phyloP scores from a whole-genome alignment of 73 alveolate species.

The Stentor roeselii region DNA sequence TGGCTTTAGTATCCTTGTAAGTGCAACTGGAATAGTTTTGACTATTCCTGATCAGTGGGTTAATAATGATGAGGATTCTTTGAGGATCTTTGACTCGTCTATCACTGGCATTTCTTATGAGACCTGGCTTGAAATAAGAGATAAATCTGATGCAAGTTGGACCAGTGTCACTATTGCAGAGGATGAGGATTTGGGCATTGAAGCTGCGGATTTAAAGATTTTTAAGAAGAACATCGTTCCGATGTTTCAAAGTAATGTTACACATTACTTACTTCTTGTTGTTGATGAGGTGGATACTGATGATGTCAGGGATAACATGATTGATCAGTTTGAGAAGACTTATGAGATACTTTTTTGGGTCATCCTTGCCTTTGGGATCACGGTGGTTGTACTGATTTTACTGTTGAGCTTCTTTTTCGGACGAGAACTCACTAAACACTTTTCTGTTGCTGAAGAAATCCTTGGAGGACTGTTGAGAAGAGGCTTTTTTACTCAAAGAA shows the following conservation, averaged over 20 bases:
- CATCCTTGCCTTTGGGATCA: background rate
- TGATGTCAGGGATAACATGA: background rate
- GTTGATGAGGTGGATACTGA: background rate
- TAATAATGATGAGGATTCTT: background rate
- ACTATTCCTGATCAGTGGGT: constrained; percentile 4
- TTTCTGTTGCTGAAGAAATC: background rate
- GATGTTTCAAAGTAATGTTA: background rate
- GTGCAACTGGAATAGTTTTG: background rate
- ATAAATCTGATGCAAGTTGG: background rate
- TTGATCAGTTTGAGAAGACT: background rate
- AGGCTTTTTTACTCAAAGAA: background rate
- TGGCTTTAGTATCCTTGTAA: background rate
- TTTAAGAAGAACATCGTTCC: background rate
- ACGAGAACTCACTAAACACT: background rate
- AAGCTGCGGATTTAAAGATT: background rate
- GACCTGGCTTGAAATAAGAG: background rate
- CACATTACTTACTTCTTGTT: background rate
- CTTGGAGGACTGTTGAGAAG: background rate
- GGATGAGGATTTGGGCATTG: background rate
- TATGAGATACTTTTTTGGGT: constrained; percentile 6
- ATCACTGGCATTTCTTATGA: background rate
- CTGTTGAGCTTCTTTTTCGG: background rate
- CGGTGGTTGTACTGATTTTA: background rate
- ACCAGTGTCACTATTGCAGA: background rate
- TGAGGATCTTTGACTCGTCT: constrained; percentile 1